Conservation (phyloP, 495 filamentous ascomycete genomes). For the Tuber aestivum region DNA sequence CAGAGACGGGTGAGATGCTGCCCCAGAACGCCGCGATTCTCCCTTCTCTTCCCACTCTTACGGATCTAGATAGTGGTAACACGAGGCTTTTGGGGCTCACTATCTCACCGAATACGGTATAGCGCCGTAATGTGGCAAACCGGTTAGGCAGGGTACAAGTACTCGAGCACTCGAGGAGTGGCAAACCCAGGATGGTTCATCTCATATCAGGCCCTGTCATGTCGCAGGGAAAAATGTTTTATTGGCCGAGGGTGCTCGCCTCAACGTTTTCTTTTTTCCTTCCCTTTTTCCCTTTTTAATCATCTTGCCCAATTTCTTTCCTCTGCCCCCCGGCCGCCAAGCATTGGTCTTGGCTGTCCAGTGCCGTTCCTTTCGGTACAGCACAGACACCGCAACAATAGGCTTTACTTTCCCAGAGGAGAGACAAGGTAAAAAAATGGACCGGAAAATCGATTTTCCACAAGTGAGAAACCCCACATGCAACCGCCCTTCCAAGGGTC, state of each 20-base stretch:
- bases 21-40: no score
- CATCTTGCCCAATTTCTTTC: not conserved
- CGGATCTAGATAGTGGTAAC: not conserved
- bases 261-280: not conserved
- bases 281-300: not conserved
- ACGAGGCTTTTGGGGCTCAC: not conserved
- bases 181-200: not conserved
- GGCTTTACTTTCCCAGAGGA: not conserved
- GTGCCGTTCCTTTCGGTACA: no score
- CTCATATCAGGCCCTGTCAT: not conserved
- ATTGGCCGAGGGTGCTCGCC: not conserved
- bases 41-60: not conserved
- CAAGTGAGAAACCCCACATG: not conserved
- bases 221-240: not conserved
- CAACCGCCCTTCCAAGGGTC: no score
- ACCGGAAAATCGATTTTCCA: constrained; percentile 3
- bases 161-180: not conserved
- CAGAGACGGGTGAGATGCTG: no score
- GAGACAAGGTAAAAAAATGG: not conserved
- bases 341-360: no score
- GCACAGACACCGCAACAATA: not conserved
- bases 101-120: not conserved
- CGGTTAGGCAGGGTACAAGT: not conserved
- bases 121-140: not conserved
- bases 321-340: not conserved